A percentile compares a stretch with the other conserved stretches of the same genome.
Evolutionary conservation across 1,139 yeast species (phyloP).

Genomic region (Meyerozyma carpophila): DNA sequence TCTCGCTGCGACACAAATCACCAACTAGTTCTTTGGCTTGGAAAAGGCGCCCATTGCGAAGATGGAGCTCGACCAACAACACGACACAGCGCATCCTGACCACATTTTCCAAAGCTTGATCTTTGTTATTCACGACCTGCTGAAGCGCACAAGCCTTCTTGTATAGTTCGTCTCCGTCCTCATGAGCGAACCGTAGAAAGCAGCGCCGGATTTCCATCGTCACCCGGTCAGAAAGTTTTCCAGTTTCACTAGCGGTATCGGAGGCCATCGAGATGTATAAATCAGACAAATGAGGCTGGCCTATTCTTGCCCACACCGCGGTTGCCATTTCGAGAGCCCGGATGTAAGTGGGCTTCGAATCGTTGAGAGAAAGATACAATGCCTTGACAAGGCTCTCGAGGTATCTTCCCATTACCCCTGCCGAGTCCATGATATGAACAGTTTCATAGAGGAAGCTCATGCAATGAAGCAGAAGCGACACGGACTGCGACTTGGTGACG

Average conservation of each 20-base stretch:
- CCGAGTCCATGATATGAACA: constrained; percentile 45
- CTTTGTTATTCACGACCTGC: constrained; percentile 11
- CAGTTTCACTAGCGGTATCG: constrained; percentile 22
- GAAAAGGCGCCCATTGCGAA: constrained; percentile 31
- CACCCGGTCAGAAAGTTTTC: constrained; percentile 31
- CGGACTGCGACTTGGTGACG: constrained; percentile 50
- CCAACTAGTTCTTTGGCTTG: constrained; percentile 19
- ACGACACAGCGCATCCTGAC: constrained; percentile 10
- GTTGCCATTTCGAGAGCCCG: constrained; percentile 43
- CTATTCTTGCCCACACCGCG: constrained; percentile 49
- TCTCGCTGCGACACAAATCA: constrained; percentile 12
- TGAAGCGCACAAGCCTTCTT: constrained; percentile 22
- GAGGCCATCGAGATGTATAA: constrained; percentile 42
- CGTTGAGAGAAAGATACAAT: constrained; percentile 45
- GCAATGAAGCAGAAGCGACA: constrained; percentile 50
- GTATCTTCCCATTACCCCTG: constrained; percentile 39
- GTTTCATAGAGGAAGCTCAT: constrained; percentile 59
- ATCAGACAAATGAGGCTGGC: constrained; percentile 40
- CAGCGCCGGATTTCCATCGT: constrained; percentile 36
- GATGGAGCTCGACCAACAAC: constrained; percentile 28
- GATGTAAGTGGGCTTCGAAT: constrained; percentile 26
- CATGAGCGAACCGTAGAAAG: constrained; percentile 29
- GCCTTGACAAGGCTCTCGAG: constrained; percentile 54
- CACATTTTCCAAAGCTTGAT: constrained; percentile 1
- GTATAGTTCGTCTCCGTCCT: constrained; percentile 24